Base-by-base conservation (phyloP, 352 stramenopile species). In the Globisporangium solare region DNA sequence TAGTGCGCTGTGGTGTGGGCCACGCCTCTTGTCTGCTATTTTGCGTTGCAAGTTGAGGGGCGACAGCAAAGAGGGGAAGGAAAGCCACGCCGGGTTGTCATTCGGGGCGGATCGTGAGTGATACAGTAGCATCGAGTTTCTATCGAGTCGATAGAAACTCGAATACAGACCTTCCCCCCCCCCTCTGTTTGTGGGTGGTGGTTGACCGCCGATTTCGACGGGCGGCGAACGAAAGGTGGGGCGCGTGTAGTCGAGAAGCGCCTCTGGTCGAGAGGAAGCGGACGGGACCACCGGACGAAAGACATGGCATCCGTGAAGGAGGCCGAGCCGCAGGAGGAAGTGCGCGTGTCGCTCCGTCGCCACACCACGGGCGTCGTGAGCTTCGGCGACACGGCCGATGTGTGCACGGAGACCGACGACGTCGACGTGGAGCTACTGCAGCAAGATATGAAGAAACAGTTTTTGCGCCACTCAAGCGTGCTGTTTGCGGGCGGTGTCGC, bases 401-500 rank as follows among this genome's bases (percentile, higher is more conserved):
- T 92, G 48, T 82, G 73, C 60, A 89, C 77, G 22, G 83, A 94
- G 65, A 94, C 79, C 22, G 79, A 86, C 64, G 81, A 88, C 47
- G 81, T 92, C 39, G 83, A 92, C 58, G 76, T 89, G 61, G 61
- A 74, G 48, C 71, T 92, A 27, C 75, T 92, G 65, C 78, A 90
- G 24, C 64, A 74, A 53, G 77, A 93, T 47, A 70, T 71, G 43
- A 58, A 74, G 47, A 87, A 89, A 68, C 81, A 92, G 67, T 60
- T 92, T 20, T 60, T 86, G 61, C 81, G 83, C 39, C 82, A 92
- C 58, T 79, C 74, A 27, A 90, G 76, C 52, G 85, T 95, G 55
- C 74, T 93, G 31, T 76, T 95, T 48, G 83, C 85, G 6, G 95
- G 95, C 42, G 95, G 95, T 37, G 80, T 98, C 54, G 94, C 95